Evolutionary conservation across 768 basidiomycete species (phyloP), one percentile per base, ranked within the genome.

Genomic region (Fomitopsis serialis): DNA sequence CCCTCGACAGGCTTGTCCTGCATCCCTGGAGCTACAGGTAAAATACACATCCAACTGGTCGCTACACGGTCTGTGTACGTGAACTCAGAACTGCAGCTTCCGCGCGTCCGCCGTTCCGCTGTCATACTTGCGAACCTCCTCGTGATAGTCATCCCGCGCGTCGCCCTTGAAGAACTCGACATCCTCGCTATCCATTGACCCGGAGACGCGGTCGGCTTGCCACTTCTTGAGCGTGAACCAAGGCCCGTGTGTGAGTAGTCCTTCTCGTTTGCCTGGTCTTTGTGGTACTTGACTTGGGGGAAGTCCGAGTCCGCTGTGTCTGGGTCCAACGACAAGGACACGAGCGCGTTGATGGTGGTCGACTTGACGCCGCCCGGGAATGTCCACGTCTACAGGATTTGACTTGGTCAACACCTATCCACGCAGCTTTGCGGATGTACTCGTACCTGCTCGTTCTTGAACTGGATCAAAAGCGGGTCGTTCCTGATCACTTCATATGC

Each of bases 191-290:
- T 64, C 60, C 63, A 64, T 61, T 25, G 46, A 57, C 8, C 58
- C 63, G 2, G 60, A 47, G 36, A 61, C 60, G 34, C 58, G 59
- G 50, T 64, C 63, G 15, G 63, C 70, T 53, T 75, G 72, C 61
- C 62, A 69, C 60, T 74, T 75, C 62, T 75, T 73, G 69, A 74
- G 71, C 9, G 56, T 56, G 59, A 73, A 75, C 72, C 72, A 32
- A 72, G 60, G 6, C 72, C 71, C 48, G 71, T 66, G 58, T 74
- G 74, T 9, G 67, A 68, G 61, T 74, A 74, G 60, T 75, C 73
- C 57, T 73, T 73, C 50, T 66, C 66, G 58, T 75, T 75, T 15
- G 73, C 72, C 61, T 75, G 70, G 55, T 74, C 70, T 61, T 72
- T 70, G 58, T 69, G 66, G 54, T 69, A 68, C 57, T 66, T 65